Conservation (phyloP, 192 early-diverging fungal species). For the Pilaira anomala region DNA sequence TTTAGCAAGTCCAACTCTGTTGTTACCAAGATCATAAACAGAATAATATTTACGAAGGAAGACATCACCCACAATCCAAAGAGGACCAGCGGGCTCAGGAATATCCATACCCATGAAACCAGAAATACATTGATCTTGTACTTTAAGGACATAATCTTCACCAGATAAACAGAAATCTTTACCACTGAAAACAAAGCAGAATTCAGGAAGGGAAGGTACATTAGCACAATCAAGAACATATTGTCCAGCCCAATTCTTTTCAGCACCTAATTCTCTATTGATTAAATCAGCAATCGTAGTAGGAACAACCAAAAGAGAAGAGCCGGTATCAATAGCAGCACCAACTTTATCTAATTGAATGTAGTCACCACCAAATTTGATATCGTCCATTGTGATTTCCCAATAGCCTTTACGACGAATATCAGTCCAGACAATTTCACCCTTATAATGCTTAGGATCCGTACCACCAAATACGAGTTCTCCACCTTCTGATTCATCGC, state of each 20-base stretch:
- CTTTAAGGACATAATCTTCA: constrained; percentile 65
- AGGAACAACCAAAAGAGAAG: constrained; percentile 80
- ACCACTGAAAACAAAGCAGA: constrained; percentile 65
- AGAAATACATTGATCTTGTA: constrained; percentile 68
- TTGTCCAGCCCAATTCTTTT: constrained; percentile 90
- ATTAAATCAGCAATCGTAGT: constrained; percentile 80
- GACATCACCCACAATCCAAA: constrained; percentile 85
- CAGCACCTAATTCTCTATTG: constrained; percentile 89
- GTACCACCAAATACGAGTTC: constrained; percentile 88
- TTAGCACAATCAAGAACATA: constrained; percentile 74
- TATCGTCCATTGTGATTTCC: constrained; percentile 86
- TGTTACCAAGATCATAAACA: constrained; percentile 66
- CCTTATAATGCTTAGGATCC: constrained; percentile 71
- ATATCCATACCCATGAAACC: constrained; percentile 94
- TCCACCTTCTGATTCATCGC: constrained; percentile 60
- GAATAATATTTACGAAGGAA: constrained; percentile 83
- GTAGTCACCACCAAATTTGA: constrained; percentile 76
- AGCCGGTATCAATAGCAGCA: constrained; percentile 91
- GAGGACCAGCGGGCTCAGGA: constrained; percentile 67
- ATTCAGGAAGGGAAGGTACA: constrained; percentile 75
- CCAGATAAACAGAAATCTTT: constrained; percentile 51
- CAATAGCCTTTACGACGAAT: constrained; percentile 94
- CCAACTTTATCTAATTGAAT: constrained; percentile 61
- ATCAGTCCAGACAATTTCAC: constrained; percentile 74
- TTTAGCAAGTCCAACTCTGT: constrained; percentile 65